Conservation (phyloP, 1,139 yeast species). For the Insectozyma bohioensis region DNA sequence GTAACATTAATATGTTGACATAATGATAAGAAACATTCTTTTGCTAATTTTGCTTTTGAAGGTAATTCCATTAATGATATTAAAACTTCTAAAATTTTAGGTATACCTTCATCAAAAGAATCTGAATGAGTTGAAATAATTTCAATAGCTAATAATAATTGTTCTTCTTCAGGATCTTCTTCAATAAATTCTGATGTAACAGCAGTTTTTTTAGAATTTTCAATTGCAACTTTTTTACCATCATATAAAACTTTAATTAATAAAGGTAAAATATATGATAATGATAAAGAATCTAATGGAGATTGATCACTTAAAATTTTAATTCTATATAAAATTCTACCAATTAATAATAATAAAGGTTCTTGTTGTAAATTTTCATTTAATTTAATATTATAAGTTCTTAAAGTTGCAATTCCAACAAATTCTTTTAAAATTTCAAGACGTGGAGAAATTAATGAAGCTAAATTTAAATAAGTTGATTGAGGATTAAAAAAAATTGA, state of each 20-base stretch:
- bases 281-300: slow-evolving; percentile 65
- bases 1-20: slow-evolving; percentile 69
- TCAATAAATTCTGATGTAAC: slow-evolving; percentile 65
- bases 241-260: slow-evolving; percentile 60
- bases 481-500: slow-evolving; percentile 22
- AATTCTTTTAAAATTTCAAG: slow-evolving; percentile 51
- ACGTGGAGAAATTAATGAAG: slow-evolving; percentile 44
- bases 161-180: slow-evolving; percentile 88
- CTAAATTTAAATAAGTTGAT: slow-evolving; percentile 42
- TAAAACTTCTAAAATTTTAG: slow-evolving; percentile 62
- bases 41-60: slow-evolving; percentile 74
- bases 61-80: slow-evolving; percentile 71
- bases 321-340: slow-evolving; percentile 71
- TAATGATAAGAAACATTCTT: slow-evolving; percentile 76
- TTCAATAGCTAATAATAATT: slow-evolving; percentile 73
- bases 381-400: slow-evolving; percentile 46
- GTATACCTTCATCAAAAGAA: slow-evolving; percentile 65
- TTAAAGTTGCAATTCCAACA: slow-evolving; percentile 67
- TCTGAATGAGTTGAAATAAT: slow-evolving; percentile 77
- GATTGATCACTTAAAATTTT: slow-evolving; percentile 74
- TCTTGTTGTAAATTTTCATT: slow-evolving; percentile 49
- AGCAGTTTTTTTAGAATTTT: slow-evolving; percentile 47
- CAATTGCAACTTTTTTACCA: slow-evolving; percentile 55
- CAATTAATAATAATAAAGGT: slow-evolving; percentile 52
- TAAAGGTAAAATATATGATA: slow-evolving; percentile 75